Base-by-base conservation (phyloP, 495 filamentous ascomycete genomes). In the Tetracladium setigerum region DNA sequence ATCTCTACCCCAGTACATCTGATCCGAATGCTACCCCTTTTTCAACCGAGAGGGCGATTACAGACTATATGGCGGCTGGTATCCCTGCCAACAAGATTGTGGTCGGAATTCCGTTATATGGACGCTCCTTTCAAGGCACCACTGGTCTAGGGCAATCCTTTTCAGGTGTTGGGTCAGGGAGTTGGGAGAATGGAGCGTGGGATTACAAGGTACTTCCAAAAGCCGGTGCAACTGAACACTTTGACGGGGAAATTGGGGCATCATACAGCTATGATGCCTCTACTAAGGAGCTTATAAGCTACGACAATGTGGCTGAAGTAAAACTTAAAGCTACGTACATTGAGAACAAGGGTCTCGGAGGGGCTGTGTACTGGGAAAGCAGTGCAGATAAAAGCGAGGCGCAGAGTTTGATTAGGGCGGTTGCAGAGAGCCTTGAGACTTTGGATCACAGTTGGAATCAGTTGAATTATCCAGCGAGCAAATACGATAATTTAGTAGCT, bases 291-390 rank as follows among this genome's bases (percentile, higher is more conserved):
- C 73, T 95, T 67, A 66, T 95, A n/a, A 78, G 74, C 47, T 95
- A 88, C 60, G 89, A 95, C 51, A 84, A 72, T 5, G 69, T 78
- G 0, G 63, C 64, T 8, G 76, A 81, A 43, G 81, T 77, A 0
- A 56, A 60, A 35, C 41, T 57, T 44, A 95, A 95, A 68, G 77
- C 73, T 1, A 60, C 66, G 38, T 95, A 84, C 56, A 73, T 95
- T 41, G 61, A 66, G 52, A 46, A 69, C 12, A 72, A 70, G 41
- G 74, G 78, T 6, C 71, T 95, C 7, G 88, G 85, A 3, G 88
- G 90, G 11, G 82, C 75, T 0, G 91, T 95, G 79, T 95, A 86
- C 76, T 96, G 90, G 89, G 89, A 95, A 66, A 80, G 77, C 18
- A 86, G 79, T 59, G 81, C 77, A 18, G 90, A 95, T 59, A 82